A percentile compares a stretch with the other conserved stretches of the same genome.
Evolutionary conservation across 2,329 filamentous ascomycete species (phyloP).

Genomic region (Samsoniella hepiali): DNA sequence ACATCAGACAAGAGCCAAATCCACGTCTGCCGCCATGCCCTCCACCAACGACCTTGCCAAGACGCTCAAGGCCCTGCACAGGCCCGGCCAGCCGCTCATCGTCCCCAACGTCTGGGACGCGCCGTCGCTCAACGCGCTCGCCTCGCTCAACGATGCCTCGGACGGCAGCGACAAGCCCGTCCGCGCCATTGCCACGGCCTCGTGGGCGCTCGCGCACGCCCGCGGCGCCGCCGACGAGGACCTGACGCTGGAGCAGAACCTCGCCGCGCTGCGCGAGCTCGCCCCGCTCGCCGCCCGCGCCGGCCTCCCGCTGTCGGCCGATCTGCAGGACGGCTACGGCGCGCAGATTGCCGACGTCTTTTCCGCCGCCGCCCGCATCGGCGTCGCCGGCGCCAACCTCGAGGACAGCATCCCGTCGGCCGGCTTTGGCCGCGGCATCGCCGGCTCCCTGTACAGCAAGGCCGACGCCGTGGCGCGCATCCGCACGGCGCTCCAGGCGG

Average conservation of each 20-base stretch:
- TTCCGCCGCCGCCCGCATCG: constrained; percentile 43
- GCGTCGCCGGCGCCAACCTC: constrained; percentile 57
- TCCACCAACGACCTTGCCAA: constrained; percentile 32
- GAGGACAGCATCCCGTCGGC: constrained; percentile 46
- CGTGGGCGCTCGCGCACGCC: constrained; percentile 47
- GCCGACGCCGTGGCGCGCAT: constrained; percentile 50
- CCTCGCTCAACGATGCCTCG: constrained; percentile 35
- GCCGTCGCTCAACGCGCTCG: constrained; percentile 44
- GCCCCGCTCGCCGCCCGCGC: constrained; percentile 38
- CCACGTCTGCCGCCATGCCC: constrained; percentile 20
- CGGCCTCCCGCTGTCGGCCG: constrained; percentile 50
- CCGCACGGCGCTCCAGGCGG: constrained; percentile 38
- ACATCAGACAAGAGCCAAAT: neutral
- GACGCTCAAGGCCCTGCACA: constrained; percentile 44
- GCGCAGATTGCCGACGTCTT: constrained; percentile 44
- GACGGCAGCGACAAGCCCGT: constrained; percentile 32
- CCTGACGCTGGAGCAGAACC: constrained; percentile 49
- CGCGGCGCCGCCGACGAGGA: constrained; percentile 45
- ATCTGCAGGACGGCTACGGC: constrained; percentile 60
- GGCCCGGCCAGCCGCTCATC: constrained; percentile 48
- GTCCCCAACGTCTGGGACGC: constrained; percentile 56
- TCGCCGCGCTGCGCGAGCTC: constrained; percentile 45
- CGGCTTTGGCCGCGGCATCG: constrained; percentile 33
- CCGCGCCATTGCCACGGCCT: constrained; percentile 47
- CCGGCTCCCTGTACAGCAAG: constrained; percentile 33